Evolutionary conservation across 2,329 filamentous ascomycete genomes (phyloP).

Genomic region (Fusarium virguliforme): DNA sequence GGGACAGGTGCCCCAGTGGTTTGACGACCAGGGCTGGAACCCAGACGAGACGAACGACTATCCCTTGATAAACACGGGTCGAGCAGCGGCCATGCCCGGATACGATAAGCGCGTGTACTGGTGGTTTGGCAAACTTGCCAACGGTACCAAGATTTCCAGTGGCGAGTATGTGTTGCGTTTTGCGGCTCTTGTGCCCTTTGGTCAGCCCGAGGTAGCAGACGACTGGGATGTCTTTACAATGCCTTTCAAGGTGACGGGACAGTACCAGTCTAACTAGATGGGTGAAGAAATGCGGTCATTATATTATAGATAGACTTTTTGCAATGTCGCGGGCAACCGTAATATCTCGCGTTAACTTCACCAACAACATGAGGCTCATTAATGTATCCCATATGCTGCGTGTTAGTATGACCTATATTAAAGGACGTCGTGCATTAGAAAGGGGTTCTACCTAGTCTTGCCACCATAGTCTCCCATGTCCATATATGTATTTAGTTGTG

Average conservation of each 20-base stretch:
- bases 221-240: slow-evolving; percentile 8
- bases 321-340: too few relatives aligned
- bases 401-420: too few relatives aligned
- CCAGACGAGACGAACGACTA: slow-evolving; percentile 1
- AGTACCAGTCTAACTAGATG: neutral
- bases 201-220: neutral
- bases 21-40: slow-evolving; percentile 1
- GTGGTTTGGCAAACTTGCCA: slow-evolving; percentile 19
- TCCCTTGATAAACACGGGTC: neutral
- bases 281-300: too few relatives aligned
- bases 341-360: too few relatives aligned
- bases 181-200: slow-evolving; percentile 1
- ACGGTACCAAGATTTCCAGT: slow-evolving; percentile 8
- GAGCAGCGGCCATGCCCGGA: neutral
- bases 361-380: too few relatives aligned
- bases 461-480: too few relatives aligned
- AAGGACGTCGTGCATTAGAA: too few relatives aligned
- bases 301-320: too few relatives aligned
- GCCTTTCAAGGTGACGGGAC: slow-evolving; percentile 10
- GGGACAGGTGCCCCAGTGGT: neutral
- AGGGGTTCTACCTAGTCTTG: too few relatives aligned
- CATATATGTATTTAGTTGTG: too few relatives aligned
- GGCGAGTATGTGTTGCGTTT: slow-evolving; percentile 5
- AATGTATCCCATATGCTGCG: too few relatives aligned
- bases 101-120: neutral